Evolutionary conservation across 192 early-diverging fungal species (phyloP), one percentile per base, ranked within the genome.

Genomic region (Gamsiella multidivaricata): DNA sequence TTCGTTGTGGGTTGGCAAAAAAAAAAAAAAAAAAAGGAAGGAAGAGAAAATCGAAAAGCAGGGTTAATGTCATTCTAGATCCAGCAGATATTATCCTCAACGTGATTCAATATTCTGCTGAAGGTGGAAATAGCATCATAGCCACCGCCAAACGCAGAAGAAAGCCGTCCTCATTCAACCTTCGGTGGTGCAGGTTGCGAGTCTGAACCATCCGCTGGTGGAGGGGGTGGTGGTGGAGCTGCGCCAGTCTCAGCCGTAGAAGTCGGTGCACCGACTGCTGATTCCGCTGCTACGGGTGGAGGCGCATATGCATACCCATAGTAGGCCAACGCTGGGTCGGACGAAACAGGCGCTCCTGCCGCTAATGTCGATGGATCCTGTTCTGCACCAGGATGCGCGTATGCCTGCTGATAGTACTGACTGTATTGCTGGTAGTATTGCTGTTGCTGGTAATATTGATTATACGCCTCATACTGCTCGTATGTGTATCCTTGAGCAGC

Each of bases 361-460:
- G 43, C 41, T 26, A 47, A 20, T 43, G 33, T 54, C 7, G 54
- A 9, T 33, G 41, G 50, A 23, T 31, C 46, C 11, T 61, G 58
- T 15, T 70, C 69, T n/a, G 47, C 52, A n/a, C 63, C 57, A 37
- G 71, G 49, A 1, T 31, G 46, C n/a, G 58, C 53, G 10, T 61
- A 61, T 14, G 49, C 52, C 10, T 76, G 65, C 42, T 69, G 65
- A 17, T 78, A 78, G 37, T 78, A 78, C 12, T 78, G 74, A 12
- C 65, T 60, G 26, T 78, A 78, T 29, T 78, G 74, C 47, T 78
- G 74, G 17, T 69, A 78, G 34, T 78, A 78, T 31, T 78, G 74
- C 34, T 78, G 74, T 23, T 78, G 74, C 34, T 78, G 69, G 31
- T 78, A 78, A 20, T 78, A 78, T 39, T 78, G 74, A 39, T 68